A percentile compares a stretch with the other conserved stretches of the same genome.
Evolutionary conservation across 441 rosid genomes (phyloP).

Genomic region (Flueggea neowawraea): DNA sequence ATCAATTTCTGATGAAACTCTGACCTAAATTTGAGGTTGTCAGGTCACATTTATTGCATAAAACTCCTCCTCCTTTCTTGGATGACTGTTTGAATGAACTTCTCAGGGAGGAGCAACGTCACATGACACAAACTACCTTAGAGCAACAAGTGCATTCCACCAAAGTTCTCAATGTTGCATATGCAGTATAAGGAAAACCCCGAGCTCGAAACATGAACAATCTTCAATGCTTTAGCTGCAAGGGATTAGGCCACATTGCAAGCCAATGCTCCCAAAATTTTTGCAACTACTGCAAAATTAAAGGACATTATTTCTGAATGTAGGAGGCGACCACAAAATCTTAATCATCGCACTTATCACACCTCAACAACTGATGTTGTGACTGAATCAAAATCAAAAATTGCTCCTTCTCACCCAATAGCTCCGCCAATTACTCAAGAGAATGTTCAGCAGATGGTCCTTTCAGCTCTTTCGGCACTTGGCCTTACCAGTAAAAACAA

Average conservation of each 20-base stretch:
- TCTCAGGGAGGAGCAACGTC: not conserved
- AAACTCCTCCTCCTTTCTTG: no score
- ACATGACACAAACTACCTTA: not conserved
- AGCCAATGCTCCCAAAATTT: not conserved
- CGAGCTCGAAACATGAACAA: not conserved
- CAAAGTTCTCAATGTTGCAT: not conserved
- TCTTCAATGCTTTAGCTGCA: constrained; percentile 2
- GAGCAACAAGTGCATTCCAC: not conserved
- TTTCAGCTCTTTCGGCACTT: not conserved
- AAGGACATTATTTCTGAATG: constrained; percentile 1
- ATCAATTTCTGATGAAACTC: no score
- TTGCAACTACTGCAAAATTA: not conserved
- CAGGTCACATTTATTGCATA: no score
- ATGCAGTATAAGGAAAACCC: not conserved
- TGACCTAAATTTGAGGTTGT: no score
- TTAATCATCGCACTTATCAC: no score
- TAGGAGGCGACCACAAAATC: not conserved
- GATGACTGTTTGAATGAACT: no score
- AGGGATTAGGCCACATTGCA: not conserved
- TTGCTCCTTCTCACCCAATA: no score
- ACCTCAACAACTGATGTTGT: no score
- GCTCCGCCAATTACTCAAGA: no score
- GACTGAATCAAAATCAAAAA: no score
- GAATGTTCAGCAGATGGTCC: no score
- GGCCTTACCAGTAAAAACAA: not conserved